A percentile compares a stretch with the other conserved stretches of the same genome.
Evolutionary conservation across 2,329 filamentous ascomycete species (phyloP).

Genomic region (Cladosporium phlei): DNA sequence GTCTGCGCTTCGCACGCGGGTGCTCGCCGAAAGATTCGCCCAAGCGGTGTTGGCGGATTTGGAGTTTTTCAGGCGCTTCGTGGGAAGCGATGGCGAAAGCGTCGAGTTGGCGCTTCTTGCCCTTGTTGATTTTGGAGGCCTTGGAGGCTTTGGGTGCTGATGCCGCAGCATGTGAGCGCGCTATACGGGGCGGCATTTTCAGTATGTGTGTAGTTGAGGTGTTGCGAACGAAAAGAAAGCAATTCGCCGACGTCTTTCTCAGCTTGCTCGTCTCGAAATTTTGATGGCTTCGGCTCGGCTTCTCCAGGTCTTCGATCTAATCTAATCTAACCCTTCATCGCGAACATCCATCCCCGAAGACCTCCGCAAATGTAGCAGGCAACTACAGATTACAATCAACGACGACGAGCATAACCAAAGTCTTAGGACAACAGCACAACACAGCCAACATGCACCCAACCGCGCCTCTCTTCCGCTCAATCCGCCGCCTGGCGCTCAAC

Average conservation of each 20-base stretch:
- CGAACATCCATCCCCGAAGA: constrained; percentile 4
- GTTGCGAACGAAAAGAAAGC: background rate
- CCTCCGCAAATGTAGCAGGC: background rate
- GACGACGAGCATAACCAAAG: background rate
- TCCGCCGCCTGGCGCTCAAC: constrained; percentile 74
- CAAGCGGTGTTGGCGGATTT: constrained; percentile 54
- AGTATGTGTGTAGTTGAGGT: background rate
- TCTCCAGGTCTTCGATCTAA: background rate
- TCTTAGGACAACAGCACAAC: background rate
- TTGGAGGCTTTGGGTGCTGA: constrained; percentile 31
- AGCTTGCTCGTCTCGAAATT: constrained; percentile 1
- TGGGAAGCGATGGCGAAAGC: constrained; percentile 62
- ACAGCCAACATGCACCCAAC: constrained; percentile 54
- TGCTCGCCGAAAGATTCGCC: constrained; percentile 45
- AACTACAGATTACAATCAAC: background rate
- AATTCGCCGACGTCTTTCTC: too few relatives aligned
- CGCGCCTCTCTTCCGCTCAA: constrained; percentile 59
- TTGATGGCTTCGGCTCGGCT: constrained; percentile 6
- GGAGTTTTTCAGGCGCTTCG: constrained; percentile 49
- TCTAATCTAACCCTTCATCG: too few relatives aligned
- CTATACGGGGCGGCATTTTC: constrained; percentile 44
- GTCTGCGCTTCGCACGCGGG: constrained; percentile 40
- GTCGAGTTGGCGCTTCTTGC: constrained; percentile 54
- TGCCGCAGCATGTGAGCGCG: constrained; percentile 32
- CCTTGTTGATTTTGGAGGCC: constrained; percentile 38